These are phyloP conservation scores for Didymella pomorum DNA, from an alignment of 2,329 filamentous ascomycete species.

Conservation along the genomic window DNA sequence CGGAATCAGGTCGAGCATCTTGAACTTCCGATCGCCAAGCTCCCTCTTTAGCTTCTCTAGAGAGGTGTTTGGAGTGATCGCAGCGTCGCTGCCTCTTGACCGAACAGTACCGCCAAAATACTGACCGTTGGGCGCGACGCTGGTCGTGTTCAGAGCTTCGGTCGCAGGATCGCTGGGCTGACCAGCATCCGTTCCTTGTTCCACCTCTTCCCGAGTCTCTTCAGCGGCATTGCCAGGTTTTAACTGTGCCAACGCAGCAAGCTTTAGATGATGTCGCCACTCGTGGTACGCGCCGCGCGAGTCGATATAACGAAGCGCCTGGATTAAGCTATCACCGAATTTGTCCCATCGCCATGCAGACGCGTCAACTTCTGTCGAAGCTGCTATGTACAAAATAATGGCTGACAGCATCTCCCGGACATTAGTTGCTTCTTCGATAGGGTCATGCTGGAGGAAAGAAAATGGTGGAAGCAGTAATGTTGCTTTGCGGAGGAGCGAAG, in stretches of 20 bases:
- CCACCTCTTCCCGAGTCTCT: neutral
- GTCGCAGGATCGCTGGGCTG: neutral
- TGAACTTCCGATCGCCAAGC: conserved; percentile 4
- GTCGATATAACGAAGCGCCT: conserved; percentile 18
- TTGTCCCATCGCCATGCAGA: conserved; percentile 16
- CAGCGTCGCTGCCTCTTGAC: neutral
- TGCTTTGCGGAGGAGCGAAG: conserved; percentile 23
- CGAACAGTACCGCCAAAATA: neutral
- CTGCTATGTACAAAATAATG: conserved; percentile 19
- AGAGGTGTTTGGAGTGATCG: conserved; percentile 6
- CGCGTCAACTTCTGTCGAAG: conserved; percentile 7
- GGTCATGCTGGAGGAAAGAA: conserved; percentile 23
- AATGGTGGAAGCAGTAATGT: conserved; percentile 17
- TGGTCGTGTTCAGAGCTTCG: neutral
- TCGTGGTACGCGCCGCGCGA: conserved; percentile 5
- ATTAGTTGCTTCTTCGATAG: neutral
- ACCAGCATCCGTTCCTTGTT: neutral
- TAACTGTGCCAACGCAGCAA: neutral
- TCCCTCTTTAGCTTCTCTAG: conserved; percentile 3
- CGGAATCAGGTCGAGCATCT: conserved; percentile 1
- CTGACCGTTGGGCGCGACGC: neutral
- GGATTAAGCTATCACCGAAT: conserved; percentile 13
- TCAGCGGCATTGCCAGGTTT: neutral
- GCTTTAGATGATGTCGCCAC: conserved; percentile 15
- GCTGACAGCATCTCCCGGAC: conserved; percentile 24